phyloP scores from a whole-genome alignment of 2,329 filamentous ascomycete species.

The Raffaelea albimanens region DNA sequence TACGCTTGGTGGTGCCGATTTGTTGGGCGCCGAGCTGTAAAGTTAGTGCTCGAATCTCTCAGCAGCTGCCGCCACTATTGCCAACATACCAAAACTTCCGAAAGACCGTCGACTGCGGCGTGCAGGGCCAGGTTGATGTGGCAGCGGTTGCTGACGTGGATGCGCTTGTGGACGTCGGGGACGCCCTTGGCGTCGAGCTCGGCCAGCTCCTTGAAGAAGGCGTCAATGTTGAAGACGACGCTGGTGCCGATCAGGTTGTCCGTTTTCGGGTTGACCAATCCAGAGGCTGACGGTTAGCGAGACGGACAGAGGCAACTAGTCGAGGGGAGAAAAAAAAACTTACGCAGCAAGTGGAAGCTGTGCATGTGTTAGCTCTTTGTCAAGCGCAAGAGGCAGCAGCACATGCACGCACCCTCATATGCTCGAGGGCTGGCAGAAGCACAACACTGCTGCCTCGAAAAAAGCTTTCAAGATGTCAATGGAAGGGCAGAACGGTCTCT shows the following conservation, averaged over 20 bases:
- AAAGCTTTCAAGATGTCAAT: background rate
- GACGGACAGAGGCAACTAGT: constrained; percentile 38
- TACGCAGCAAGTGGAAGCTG: constrained; percentile 23
- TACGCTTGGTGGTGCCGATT: constrained; percentile 16
- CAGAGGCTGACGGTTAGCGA: constrained; percentile 34
- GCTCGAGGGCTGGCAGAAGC: background rate
- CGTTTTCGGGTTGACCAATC: constrained; percentile 61
- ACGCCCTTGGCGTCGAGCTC: constrained; percentile 31
- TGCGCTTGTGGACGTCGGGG: constrained; percentile 30
- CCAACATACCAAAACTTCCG: constrained; percentile 7
- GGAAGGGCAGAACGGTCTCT: background rate
- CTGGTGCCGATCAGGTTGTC: constrained; percentile 67
- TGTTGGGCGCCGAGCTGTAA: constrained; percentile 26
- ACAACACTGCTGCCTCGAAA: constrained; percentile 18
- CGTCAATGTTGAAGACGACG: constrained; percentile 53
- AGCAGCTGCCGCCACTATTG: no score
- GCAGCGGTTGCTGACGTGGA: constrained; percentile 54
- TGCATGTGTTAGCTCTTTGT: background rate
- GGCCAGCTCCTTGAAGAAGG: constrained; percentile 31
- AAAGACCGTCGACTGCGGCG: constrained; percentile 51
- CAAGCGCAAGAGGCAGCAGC: background rate
- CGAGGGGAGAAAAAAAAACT: background rate
- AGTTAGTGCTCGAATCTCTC: background rate
- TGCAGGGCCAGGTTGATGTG: constrained; percentile 59
- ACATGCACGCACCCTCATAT: background rate